Evolutionary conservation across 768 basidiomycete genomes (phyloP), one percentile per base, ranked within the genome.

Genomic region (Rubroboletus satanas): DNA sequence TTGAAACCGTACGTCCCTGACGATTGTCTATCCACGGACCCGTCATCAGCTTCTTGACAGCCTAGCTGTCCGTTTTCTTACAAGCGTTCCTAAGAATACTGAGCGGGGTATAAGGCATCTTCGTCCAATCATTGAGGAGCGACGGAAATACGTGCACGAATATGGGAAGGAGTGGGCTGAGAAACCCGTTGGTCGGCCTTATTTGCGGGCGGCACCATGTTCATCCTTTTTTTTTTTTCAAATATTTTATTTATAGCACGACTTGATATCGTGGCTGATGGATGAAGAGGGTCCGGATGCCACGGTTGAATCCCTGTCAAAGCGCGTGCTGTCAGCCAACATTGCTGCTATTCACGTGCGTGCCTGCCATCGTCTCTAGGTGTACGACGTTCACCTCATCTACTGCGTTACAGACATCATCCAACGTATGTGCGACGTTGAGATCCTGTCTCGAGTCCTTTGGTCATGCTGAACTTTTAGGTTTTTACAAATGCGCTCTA

Each of bases 61-160:
- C 5, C 36, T 66, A 4, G 62, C 60, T 7, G 65, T 52, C 21
- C 26, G 33, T 18, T 45, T 67, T 9, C 4, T 66, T 12, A 57
- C 52, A 10, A 56, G 38, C 5, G 29, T 59, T 7, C 12, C 37
- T 1, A 37, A 33, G n/a, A 54, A 54, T 7, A 41, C 54, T 3
- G 49, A 45, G 4, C 58, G 47, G 0, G 61, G 49, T 8, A 18
- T 58, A 7, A 42, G 45, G 9, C 49, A 59, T 23, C 54, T 73
- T 31, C 23, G 64, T 44, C 67, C 71, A 4, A 57, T 73, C n/a
- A 66, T 73, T 51, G 57, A 66, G 17, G 66, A 73, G 29, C 64
- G 73, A 18, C 55, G 54, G 21, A 37, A 51, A 7, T 55, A 60
- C 38, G 38, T 66, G 47, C 55, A 54, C 3, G 60, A 70, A 31